phyloP scores from a whole-genome alignment of 768 basidiomycete genomes.

The Serendipita vermifera region DNA sequence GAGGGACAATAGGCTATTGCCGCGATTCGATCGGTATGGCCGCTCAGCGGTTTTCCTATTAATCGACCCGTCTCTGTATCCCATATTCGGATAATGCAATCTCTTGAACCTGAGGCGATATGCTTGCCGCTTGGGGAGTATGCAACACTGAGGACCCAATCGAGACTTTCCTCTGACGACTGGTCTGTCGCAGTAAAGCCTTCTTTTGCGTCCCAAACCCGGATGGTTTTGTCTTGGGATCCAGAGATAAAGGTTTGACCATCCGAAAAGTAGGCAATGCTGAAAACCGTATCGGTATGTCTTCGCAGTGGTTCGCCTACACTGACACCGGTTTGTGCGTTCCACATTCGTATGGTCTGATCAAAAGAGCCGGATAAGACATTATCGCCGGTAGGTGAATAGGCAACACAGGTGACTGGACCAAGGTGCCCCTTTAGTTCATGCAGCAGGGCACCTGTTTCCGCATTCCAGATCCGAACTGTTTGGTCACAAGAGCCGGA shows the following conservation, averaged over 20 bases:
- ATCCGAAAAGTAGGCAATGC: constrained; percentile 9
- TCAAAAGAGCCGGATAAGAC: too few species aligned
- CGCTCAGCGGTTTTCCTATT: constrained; percentile 20
- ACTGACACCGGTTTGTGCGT: constrained; percentile 6
- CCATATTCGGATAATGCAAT: constrained; percentile 33
- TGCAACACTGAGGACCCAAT: constrained; percentile 26
- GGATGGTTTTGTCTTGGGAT: constrained; percentile 5
- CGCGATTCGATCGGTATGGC: constrained; percentile 33
- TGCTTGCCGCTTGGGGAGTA: constrained; percentile 31
- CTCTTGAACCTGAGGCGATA: constrained; percentile 29
- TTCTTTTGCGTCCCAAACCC: constrained; percentile 10
- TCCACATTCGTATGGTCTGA: too few species aligned
- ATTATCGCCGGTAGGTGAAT: too few species aligned
- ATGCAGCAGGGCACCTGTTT: not conserved
- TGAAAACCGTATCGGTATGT: not conserved
- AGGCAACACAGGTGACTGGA: not conserved
- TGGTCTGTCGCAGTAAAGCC: not conserved
- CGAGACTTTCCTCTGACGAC: not conserved
- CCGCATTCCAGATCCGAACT: not conserved
- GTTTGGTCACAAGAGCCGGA: not conserved
- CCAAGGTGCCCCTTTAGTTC: not conserved
- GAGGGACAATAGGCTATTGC: constrained; percentile 32
- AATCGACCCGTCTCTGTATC: constrained; percentile 26
- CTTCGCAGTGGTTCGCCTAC: constrained; percentile 5
- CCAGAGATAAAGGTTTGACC: constrained; percentile 3